Base-by-base conservation (phyloP, 176 grass and related monocot genomes). In the Miscanthus lutarioriparius region DNA sequence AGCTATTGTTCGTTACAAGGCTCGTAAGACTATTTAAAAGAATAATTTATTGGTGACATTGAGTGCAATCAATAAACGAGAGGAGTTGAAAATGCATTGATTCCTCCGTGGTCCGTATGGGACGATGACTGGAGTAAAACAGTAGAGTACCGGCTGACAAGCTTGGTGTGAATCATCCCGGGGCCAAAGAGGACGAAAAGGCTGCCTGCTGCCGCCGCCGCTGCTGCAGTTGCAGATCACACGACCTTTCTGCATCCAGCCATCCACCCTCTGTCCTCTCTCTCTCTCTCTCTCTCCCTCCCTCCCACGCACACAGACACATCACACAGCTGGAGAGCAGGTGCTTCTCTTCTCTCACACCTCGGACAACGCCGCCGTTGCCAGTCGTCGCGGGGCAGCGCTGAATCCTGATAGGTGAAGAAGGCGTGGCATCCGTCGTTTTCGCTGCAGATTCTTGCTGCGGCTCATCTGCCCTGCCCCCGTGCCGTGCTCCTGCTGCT, bases 391-490 rank as follows among this genome's bases (percentile, higher is more conserved):
- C 33, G 12, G 22, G 37, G 53, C 7, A 13, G 27, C 20, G 45
- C 79, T 17, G 33, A 38, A 81, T 56, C 79, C 49, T 59, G 41
- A 38, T 48, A 68, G 44, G 28, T 17, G 45, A 35, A 5, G 14
- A 48, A 7, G 23, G 14, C 2, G 13, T 36, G 26, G 41, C 22
- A n/a, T 39, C 79, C 48, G 39, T 70, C 66, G 66, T 58, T 70
- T 82, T 70, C 79, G 51, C 48, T 17, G 66, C 65, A 39, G 79
- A 70, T 77, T 82, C 38, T 58, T 33, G 66, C 48, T 19, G 79
- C 79, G 20, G 45, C 27, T 19, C 27, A 10, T 10, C 27, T 14
- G 17, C 28, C 28, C 28, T 30, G 28, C 1, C 67, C 25, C 62
- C 41, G 13, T 14, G 13, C 63, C 37, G 44, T 64, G 26, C 38